These are phyloP conservation scores for Syzygium aqueum DNA, from an alignment of 345 rosid genomes.

Conservation along the genomic window DNA sequence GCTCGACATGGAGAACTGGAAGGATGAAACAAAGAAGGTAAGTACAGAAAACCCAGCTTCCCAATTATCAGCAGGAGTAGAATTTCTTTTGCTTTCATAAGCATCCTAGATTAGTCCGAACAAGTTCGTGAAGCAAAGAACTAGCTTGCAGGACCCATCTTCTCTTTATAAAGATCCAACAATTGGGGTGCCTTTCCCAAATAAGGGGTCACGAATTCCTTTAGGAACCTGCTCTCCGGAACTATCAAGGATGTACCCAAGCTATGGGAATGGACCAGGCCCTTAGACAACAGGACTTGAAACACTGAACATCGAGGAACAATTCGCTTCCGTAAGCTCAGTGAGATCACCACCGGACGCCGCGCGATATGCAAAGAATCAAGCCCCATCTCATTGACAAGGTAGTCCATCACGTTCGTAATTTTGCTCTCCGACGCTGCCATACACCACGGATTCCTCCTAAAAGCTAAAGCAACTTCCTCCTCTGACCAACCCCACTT, in stretches of 20 bases:
- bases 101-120: background rate
- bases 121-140: background rate
- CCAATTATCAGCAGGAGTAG: background rate
- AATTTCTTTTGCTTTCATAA: background rate
- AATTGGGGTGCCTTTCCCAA: constrained; percentile 2
- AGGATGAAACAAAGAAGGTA: background rate
- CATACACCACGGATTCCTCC: constrained; percentile 10
- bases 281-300: constrained; percentile 9
- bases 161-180: constrained; percentile 11
- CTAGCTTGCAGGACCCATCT: constrained; percentile 16
- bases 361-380: constrained; percentile 1
- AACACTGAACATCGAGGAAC: constrained; percentile 17
- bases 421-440: constrained; percentile 13
- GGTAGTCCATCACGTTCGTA: constrained; percentile 3
- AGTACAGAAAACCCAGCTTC: background rate
- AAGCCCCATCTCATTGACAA: constrained; percentile 19
- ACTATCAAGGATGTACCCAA: background rate
- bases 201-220: constrained; percentile 3
- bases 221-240: constrained; percentile 6
- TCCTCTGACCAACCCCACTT: constrained; percentile 13
- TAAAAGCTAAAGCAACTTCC: constrained; percentile 11
- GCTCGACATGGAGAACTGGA: background rate
- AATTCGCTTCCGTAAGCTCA: constrained; percentile 22
- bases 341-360: background rate
- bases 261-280: background rate